Base-by-base conservation (phyloP, 2,329 filamentous ascomycete genomes). In the Lasiodiplodia sp. region DNA sequence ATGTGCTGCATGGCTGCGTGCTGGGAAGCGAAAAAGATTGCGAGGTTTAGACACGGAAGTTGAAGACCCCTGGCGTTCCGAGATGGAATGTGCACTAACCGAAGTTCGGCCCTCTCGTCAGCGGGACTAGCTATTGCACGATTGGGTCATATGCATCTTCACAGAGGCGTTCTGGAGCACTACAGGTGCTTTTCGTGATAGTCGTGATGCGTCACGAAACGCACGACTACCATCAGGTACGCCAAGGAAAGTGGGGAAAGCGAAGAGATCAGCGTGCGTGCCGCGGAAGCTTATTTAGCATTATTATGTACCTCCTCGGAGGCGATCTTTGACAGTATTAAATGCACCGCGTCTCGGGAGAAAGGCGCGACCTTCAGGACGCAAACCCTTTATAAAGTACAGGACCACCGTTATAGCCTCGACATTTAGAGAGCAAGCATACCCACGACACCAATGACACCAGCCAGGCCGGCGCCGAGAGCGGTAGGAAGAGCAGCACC, bases 371-470 rank as follows among this genome's bases (percentile, higher is more conserved):
- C 18, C 18, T 47, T 47, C 44, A n/a, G n/a, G 44, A 47, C 18
- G n/a, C 18, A 47, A 47, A 21, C 18, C 44, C 10, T 18, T 21
- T 8, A n/a, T 21, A 47, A 40, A 7, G 18, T 47, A 18, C 40
- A 31, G 18, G 16, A 56, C 18, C 18, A 18, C 23, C 52, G 16
- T 56, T 34, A 34, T 28, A 56, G 28, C 11, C 34, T 14, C 23
- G 31, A 40, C 18, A 14, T 49, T 68, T 80, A 84, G 69, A 84
- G 71, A 58, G 78, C 80, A 67, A 84, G 74, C 71, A 83, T 76
- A 71, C 79, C 81, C 40, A 83, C 71, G 57, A 84, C 72, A n/a
- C 79, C 80, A 31, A 81, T 58, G 5, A 75, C 77, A 66, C 81
- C 82, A 67, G 78, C 80, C 34, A 83, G 63, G 58, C 80, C 79